Evolutionary conservation across 2,329 filamentous ascomycete genomes (phyloP).

Genomic region (Kalaharituber pfeilii): DNA sequence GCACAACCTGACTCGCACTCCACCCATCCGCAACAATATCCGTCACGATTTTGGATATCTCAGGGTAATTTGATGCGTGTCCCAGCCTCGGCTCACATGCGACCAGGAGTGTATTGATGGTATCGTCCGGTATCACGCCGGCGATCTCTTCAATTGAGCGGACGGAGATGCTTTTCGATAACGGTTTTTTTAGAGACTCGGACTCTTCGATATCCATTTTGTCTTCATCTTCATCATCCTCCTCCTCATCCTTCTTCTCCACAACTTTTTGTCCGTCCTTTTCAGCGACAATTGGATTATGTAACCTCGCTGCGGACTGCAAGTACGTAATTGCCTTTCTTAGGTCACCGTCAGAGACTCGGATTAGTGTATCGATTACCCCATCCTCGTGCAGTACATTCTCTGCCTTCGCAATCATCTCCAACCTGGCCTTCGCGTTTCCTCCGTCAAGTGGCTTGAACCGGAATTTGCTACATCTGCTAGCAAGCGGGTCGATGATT

Average conservation of each 20-base stretch:
- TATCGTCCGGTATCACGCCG: conserved; percentile 66
- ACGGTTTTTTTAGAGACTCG: background rate
- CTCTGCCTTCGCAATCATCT: conserved; percentile 67
- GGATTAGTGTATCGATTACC: conserved; percentile 66
- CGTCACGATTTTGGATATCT: conserved; percentile 62
- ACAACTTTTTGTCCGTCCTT: conserved; percentile 30
- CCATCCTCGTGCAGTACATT: conserved; percentile 59
- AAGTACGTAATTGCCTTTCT: conserved; percentile 91
- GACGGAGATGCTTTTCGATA: conserved; percentile 48
- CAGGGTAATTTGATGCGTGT: conserved; percentile 43
- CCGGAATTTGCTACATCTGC: conserved; percentile 85
- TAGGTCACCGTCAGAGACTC: conserved; percentile 82
- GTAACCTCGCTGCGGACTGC: conserved; percentile 80
- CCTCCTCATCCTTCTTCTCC: conserved; percentile 31
- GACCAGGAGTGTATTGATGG: conserved; percentile 51
- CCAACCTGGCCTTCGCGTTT: conserved; percentile 61
- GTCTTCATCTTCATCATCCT: conserved; percentile 39
- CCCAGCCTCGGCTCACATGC: conserved; percentile 57
- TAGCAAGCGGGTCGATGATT: conserved; percentile 91
- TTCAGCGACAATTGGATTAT: conserved; percentile 47
- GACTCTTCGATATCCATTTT: conserved; percentile 41
- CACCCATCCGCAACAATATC: conserved; percentile 92
- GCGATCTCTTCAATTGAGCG: conserved; percentile 85
- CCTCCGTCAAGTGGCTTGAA: conserved; percentile 90
- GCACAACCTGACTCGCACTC: conserved; percentile 78